These are phyloP conservation scores for Entomortierella chlamydospora DNA, from an alignment of 192 early-diverging fungal species.

Conservation along the genomic window DNA sequence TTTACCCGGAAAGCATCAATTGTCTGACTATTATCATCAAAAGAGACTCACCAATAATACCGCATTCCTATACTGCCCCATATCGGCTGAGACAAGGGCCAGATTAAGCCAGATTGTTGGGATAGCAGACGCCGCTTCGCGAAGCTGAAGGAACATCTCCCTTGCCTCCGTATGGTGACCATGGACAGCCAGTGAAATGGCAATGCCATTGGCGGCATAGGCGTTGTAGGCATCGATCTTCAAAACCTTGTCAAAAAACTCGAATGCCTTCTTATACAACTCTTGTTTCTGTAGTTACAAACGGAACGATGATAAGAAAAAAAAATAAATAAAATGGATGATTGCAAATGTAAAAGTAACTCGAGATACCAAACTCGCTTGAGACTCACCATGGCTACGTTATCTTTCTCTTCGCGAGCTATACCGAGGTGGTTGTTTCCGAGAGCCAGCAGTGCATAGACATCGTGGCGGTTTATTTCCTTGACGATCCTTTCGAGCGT, in stretches of 20 bases:
- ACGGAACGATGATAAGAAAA: background rate
- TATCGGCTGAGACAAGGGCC: slow-evolving; percentile 80
- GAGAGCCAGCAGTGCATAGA: slow-evolving; percentile 80
- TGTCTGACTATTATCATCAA: no score
- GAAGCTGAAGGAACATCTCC: slow-evolving; percentile 58
- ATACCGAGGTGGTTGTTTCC: slow-evolving; percentile 85
- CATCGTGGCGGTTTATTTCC: slow-evolving; percentile 80
- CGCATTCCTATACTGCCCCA: slow-evolving; percentile 80
- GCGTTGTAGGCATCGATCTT: slow-evolving; percentile 74
- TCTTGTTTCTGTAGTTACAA: slow-evolving; percentile 44
- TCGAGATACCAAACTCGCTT: background rate
- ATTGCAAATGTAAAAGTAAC: no score
- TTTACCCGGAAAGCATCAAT: no score
- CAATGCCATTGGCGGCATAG: slow-evolving; percentile 88
- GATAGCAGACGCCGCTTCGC: slow-evolving; percentile 56
- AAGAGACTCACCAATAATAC: slow-evolving; percentile 68
- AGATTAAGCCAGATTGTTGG: slow-evolving; percentile 76
- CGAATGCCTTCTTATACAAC: slow-evolving; percentile 75
- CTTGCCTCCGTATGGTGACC: slow-evolving; percentile 41
- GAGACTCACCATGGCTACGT: slow-evolving; percentile 30
- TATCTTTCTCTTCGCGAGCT: slow-evolving; percentile 65
- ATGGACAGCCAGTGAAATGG: slow-evolving; percentile 79
- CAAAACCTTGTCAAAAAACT: slow-evolving; percentile 85
- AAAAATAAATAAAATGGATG: background rate
- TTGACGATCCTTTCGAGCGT: slow-evolving; percentile 83